Percentiles rank a stretch among this genome's conserved stretches.
Conservation (phyloP, 2,329 filamentous ascomycete species). For the Trichoderma arundinaceum region DNA sequence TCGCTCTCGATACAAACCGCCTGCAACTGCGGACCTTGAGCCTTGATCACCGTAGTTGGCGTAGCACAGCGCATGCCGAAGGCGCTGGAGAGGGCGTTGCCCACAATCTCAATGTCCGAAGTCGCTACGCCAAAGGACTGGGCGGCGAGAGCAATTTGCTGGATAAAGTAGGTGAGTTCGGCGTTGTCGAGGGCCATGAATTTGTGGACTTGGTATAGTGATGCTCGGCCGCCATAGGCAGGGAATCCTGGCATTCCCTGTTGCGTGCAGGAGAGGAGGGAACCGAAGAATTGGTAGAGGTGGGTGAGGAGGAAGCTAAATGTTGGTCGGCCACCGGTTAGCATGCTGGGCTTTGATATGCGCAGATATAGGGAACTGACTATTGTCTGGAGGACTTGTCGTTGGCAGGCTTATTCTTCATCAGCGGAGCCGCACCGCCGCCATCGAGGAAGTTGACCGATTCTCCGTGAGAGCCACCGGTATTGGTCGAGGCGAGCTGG, state of each 20-base stretch:
- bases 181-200: slow-evolving; percentile 62
- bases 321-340: neutral
- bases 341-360: neutral
- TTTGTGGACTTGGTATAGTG: slow-evolving; percentile 61
- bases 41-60: slow-evolving; percentile 51
- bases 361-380: slow-evolving; percentile 44
- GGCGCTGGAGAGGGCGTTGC: slow-evolving; percentile 52
- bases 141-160: slow-evolving; percentile 62
- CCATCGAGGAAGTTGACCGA: slow-evolving; percentile 67
- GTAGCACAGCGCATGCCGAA: slow-evolving; percentile 61
- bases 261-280: slow-evolving; percentile 60
- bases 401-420: slow-evolving; percentile 61
- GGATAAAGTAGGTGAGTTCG: slow-evolving; percentile 64
- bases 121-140: slow-evolving; percentile 63
- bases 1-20: slow-evolving; percentile 58
- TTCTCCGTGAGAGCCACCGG: slow-evolving; percentile 50
- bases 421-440: slow-evolving; percentile 60
- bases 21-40: slow-evolving; percentile 55
- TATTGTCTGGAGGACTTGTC: slow-evolving; percentile 59
- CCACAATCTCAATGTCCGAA: slow-evolving; percentile 57
- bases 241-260: slow-evolving; percentile 57
- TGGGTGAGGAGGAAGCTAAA: slow-evolving; percentile 62
- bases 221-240: slow-evolving; percentile 52
- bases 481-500: slow-evolving; percentile 59
- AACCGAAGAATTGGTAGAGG: slow-evolving; percentile 66